Base-by-base conservation (phyloP, 2,329 filamentous ascomycete genomes). In the Monilinia vaccinii-corymbosi region DNA sequence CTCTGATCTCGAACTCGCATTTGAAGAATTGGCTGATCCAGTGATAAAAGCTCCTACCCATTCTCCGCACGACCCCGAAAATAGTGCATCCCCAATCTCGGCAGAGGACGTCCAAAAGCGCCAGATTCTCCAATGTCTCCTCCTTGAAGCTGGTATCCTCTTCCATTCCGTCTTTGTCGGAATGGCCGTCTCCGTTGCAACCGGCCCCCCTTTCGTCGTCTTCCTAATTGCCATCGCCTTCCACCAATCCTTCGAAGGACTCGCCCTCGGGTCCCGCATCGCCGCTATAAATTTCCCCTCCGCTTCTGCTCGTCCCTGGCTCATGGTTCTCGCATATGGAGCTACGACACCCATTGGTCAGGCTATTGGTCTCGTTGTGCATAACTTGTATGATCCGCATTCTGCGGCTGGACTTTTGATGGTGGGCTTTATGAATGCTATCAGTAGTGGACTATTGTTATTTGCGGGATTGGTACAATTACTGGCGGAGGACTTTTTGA, bases 151-250 rank as follows among this genome's bases (percentile, higher is more conserved):
- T 0, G 89, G 89, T 23, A 93, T 94, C 63, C 79, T 94, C 18
- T 93, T 93, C 71, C 89, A 94, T 75, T 89, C 85, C 69, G 79
- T 94, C 58, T 94, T 94, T 69, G 93, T 94, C 67, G 89, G 89
- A 63, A 92, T 93, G 88, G 88, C 89, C 4, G 79, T 94, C 34
- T 91, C 87, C 0, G 89, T 94, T 0, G 86, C 89, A 0, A 91
- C 88, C 0, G 89, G 89, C 0, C 86, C 88, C 0, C 84, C 87
- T 1, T 94, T 94, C 70, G 77, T 90, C 46, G 87, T 93, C 14
- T 88, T 94, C 64, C 77, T 94, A 0, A 79, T 92, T 34, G 89
- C 89, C 53, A 91, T 94, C 63, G 84, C 83, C 65, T 92, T 93
- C 73, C 89, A 94, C 70, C 88, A 96, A 75, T 91, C 88, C 1